These are phyloP conservation scores for Hymenoscyphus linearis DNA, from an alignment of 2,329 filamentous ascomycete genomes.

Conservation along the genomic window DNA sequence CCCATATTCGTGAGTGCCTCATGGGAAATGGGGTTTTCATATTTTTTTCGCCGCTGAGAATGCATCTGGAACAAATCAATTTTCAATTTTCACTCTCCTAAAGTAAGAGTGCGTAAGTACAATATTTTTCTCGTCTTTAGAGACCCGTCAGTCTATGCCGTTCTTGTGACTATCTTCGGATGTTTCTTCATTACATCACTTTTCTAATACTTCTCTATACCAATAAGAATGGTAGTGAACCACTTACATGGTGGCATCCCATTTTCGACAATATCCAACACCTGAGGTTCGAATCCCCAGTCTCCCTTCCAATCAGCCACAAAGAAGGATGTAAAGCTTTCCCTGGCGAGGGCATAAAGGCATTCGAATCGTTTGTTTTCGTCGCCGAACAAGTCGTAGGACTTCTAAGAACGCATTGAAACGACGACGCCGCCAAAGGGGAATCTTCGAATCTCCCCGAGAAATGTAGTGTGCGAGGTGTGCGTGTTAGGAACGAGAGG, in stretches of 20 bases:
- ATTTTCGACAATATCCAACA: slow-evolving; percentile 60
- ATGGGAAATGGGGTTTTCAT: neutral
- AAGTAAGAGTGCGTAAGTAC: no score
- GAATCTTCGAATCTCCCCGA: no score
- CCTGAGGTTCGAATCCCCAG: slow-evolving; percentile 59
- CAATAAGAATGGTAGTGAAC: slow-evolving; percentile 10
- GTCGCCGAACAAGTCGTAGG: slow-evolving; percentile 27
- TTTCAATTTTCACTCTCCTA: no score
- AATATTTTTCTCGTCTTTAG: no score
- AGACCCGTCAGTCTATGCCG: no score
- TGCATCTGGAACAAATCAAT: no score
- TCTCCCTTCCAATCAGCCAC: slow-evolving; percentile 68
- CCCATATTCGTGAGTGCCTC: neutral
- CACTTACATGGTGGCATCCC: slow-evolving; percentile 59
- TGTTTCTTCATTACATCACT: neutral
- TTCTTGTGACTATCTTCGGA: neutral
- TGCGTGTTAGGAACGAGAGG: no score
- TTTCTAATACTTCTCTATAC: no score
- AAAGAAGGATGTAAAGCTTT: no score
- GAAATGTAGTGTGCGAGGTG: no score
- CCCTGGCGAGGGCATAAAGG: slow-evolving; percentile 30
- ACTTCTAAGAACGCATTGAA: slow-evolving; percentile 28
- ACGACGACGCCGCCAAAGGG: no score
- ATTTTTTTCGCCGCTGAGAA: no score
- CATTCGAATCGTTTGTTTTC: slow-evolving; percentile 29